Evolutionary conservation across 2,329 filamentous ascomycete genomes (phyloP), one percentile per base, ranked within the genome.

Genomic region (Aspergillus vadensis): DNA sequence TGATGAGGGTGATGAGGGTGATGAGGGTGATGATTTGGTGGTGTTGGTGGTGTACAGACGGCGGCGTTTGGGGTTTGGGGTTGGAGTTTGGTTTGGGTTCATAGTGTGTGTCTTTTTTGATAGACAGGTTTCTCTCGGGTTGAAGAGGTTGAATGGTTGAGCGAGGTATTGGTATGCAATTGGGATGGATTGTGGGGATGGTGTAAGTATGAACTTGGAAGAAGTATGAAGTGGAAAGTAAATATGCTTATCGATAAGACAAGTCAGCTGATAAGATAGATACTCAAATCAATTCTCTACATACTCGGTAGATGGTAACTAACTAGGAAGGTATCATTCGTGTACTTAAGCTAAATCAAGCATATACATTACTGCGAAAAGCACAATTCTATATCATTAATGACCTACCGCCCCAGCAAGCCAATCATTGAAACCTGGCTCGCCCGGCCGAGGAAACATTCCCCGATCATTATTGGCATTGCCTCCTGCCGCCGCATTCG

Each of bases 391-490:
- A 60, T 52, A 60, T 57, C 57, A 75, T 70, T 60, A 82, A 76
- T 81, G 79, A 10, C 79, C 90, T 39, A 91, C 81, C 1, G 87
- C 90, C 8, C 89, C 86, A 48, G 83, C 86, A 55, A 84, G 81
- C 86, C 90, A 92, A 65, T 88, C 84, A 61, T 82, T 82, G 74
- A 89, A 90, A 41, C 87, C 86, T 2, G 88, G 87, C 70, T 91
- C 86, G 5, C 83, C 87, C 3, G 85, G 85, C 56, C 81, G 82
- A n/a, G 89, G 87, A 65, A 89, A 90, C 59, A 89, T 71, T 0
- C 86, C 86, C 60, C 83, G 74, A 69, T 86, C 69, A 55, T 73
- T 70, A 6, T 65, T 67, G 17, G 59, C 67, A 61, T 74, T 71
- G 52, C 55, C 65, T 55, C 63, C 61, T 38, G 63, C 69, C 58